These are phyloP conservation scores for Olyra latifolia DNA, from an alignment of 176 grass and related monocot species.

Conservation along the genomic window DNA sequence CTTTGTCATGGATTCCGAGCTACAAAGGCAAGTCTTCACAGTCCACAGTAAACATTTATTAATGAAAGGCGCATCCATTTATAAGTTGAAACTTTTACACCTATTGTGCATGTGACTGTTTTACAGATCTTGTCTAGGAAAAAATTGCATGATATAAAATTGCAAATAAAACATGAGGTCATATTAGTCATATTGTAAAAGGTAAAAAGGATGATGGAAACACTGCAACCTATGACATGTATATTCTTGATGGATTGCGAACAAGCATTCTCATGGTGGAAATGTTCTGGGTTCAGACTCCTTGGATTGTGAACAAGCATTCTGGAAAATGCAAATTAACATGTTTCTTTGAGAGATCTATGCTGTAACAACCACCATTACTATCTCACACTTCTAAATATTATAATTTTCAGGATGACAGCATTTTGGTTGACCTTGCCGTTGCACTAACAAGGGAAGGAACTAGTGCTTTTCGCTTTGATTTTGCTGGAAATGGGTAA, in stretches of 20 bases:
- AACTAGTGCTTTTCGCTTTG: slow-evolving; percentile 68
- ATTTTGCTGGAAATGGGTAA: slow-evolving; percentile 99
- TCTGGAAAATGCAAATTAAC: background rate
- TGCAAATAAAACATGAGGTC: background rate
- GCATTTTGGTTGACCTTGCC: slow-evolving; percentile 65
- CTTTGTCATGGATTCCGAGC: slow-evolving; percentile 86
- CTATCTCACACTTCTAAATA: slow-evolving; percentile 17
- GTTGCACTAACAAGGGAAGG: slow-evolving; percentile 50
- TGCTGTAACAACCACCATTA: background rate
- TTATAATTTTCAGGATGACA: slow-evolving; percentile 64
- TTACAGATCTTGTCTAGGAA: too few species aligned
- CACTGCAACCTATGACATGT: background rate
- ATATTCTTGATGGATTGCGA: background rate
- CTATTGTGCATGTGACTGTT: too few species aligned
- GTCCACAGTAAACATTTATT: background rate
- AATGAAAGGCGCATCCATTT: background rate
- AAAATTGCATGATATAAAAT: too few species aligned
- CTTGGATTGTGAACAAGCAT: too few species aligned
- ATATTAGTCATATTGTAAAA: background rate
- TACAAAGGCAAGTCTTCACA: slow-evolving; percentile 63
- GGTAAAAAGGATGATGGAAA: background rate
- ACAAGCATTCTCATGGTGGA: too few species aligned
- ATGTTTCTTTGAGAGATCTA: background rate
- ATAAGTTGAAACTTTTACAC: too few species aligned
- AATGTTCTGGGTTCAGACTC: too few species aligned